Evolutionary conservation across 495 filamentous ascomycete genomes (phyloP).

Genomic region (Penicillium silybi): DNA sequence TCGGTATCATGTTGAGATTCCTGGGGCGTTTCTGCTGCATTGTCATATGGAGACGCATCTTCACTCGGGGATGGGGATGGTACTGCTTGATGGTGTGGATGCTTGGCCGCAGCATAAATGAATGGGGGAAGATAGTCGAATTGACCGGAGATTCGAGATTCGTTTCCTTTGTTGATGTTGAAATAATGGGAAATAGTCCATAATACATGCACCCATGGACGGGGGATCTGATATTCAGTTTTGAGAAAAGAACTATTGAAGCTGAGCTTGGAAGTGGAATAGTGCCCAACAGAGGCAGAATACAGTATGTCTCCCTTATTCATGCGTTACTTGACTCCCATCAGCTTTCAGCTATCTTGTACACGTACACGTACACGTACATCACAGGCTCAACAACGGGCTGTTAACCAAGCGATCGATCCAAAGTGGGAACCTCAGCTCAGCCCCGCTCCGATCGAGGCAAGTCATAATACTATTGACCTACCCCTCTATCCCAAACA

Average conservation of each 20-base stretch:
- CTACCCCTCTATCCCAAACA: neutral
- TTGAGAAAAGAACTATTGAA: too few species aligned
- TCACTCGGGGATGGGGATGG: constrained; percentile 43
- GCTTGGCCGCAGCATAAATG: constrained; percentile 36
- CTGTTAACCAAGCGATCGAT: neutral
- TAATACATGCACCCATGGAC: too few species aligned
- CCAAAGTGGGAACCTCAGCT: neutral
- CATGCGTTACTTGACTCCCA: too few species aligned
- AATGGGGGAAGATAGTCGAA: too few species aligned
- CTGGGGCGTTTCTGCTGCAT: constrained; percentile 50
- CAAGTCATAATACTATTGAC: neutral
- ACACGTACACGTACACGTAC: neutral
- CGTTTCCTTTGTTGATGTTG: too few species aligned
- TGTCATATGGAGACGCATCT: constrained; percentile 53
- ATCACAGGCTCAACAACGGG: neutral
- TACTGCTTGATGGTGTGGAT: constrained; percentile 48
- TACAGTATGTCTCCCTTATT: too few species aligned
- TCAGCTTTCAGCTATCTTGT: too few species aligned
- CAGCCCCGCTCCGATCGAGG: neutral
- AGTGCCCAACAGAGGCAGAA: too few species aligned
- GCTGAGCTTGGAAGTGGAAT: too few species aligned
- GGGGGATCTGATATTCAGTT: too few species aligned
- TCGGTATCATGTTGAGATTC: constrained; percentile 49
- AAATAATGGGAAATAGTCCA: too few species aligned
- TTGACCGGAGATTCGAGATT: too few species aligned